Evolutionary conservation across 345 rosid species (phyloP).

Genomic region (Trapa bicornis): DNA sequence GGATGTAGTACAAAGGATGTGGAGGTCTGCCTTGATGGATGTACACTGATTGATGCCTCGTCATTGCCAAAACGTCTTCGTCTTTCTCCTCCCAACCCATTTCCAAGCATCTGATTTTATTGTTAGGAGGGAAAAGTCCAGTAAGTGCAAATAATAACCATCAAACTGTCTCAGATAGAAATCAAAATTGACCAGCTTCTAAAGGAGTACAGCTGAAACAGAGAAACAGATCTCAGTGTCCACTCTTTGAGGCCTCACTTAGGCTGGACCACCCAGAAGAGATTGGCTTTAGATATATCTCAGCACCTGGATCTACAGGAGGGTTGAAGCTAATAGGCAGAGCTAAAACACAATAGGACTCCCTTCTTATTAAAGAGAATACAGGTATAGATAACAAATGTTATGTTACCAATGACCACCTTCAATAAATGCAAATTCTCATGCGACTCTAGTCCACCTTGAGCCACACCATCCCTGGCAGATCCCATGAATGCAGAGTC

Average conservation of each 20-base stretch:
- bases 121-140: slow-evolving; percentile 4
- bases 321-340: too few species aligned
- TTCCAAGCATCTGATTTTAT: slow-evolving; percentile 42
- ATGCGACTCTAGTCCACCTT: slow-evolving; percentile 40
- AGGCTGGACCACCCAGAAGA: neutral
- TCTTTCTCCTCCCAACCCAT: slow-evolving; percentile 42
- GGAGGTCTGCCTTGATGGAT: slow-evolving; percentile 36
- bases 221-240: neutral
- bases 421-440: slow-evolving; percentile 72
- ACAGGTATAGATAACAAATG: neutral
- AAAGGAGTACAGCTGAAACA: neutral
- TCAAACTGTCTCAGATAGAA: neutral
- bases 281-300: neutral
- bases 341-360: too few species aligned
- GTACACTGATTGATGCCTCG: slow-evolving; percentile 28
- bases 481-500: slow-evolving; percentile 51
- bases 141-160: slow-evolving; percentile 1
- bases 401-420: slow-evolving; percentile 18
- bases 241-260: neutral
- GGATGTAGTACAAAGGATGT: slow-evolving; percentile 40
- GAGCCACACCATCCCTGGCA: slow-evolving; percentile 24
- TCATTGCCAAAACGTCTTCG: slow-evolving; percentile 45
- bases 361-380: neutral
- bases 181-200: neutral
- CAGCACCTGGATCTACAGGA: too few species aligned